phyloP scores from a whole-genome alignment of 1,284 basidiomycete genomes.

The Rhodotorula sp. region DNA sequence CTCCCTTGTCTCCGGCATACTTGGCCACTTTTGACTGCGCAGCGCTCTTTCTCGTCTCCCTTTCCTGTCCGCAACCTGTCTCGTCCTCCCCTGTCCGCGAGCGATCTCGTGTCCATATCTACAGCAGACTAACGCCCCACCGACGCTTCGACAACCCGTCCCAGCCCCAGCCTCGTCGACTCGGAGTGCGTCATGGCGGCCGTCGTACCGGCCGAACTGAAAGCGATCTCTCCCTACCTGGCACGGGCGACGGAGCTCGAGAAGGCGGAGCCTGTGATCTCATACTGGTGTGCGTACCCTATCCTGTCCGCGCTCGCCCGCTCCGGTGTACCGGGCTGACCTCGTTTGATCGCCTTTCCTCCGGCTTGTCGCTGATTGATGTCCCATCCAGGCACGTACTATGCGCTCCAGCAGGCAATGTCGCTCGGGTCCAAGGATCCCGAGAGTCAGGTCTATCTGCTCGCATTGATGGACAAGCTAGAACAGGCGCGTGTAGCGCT shows the following conservation, averaged over 20 bases:
- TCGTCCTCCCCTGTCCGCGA: too few relatives aligned
- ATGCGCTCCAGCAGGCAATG: slow-evolving; percentile 85
- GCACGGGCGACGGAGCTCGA: slow-evolving; percentile 84
- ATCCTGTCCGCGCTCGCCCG: too few relatives aligned
- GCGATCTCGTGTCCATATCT: too few relatives aligned
- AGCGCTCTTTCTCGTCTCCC: too few relatives aligned
- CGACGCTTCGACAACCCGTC: too few relatives aligned
- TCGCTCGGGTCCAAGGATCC: slow-evolving; percentile 61
- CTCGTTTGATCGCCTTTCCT: neutral
- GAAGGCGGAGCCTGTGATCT: slow-evolving; percentile 74
- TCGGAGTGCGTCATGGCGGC: slow-evolving; percentile 5
- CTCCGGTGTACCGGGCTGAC: too few relatives aligned
- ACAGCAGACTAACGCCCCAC: too few relatives aligned
- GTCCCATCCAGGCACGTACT: slow-evolving; percentile 68
- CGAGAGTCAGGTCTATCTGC: slow-evolving; percentile 66
- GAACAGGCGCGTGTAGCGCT: slow-evolving; percentile 59
- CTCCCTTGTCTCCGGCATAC: too few relatives aligned
- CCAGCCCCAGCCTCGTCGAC: neutral
- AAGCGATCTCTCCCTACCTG: slow-evolving; percentile 69
- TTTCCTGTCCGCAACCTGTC: too few relatives aligned
- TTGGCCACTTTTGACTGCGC: too few relatives aligned
- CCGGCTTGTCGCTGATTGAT: neutral
- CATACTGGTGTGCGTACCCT: slow-evolving; percentile 84
- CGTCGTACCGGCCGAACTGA: slow-evolving; percentile 51
- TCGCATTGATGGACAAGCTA: slow-evolving; percentile 70